Base-by-base conservation (phyloP, 345 rosid species). In the Arabis hirsuta region DNA sequence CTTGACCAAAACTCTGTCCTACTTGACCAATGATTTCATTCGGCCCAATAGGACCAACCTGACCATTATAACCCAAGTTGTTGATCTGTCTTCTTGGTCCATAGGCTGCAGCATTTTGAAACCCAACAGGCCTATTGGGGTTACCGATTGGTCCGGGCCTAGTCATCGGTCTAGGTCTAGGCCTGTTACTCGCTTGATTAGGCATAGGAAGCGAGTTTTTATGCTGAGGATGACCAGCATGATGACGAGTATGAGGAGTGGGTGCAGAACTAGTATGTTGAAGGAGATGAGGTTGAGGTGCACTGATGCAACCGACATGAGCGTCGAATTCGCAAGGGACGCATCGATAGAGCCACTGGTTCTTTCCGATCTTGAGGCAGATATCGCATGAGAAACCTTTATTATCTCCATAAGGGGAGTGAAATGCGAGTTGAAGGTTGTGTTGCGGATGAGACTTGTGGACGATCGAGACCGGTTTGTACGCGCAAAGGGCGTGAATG, bases 291-390 rank as follows among this genome's bases (percentile, higher is more conserved):
- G 55, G 63, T 31, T 62, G 73, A 36, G n/a, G 27, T 42, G 54
- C 32, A 14, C 16, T 46, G 45, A 75, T 47, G 36, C 95, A 88
- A 27, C 72, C 79, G 47, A 88, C 10, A 62, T 86, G 95, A 34
- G 85, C 87, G 34, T 86, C 91, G 14, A 88, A 88, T 65, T 78
- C 82, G 54, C 91, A 88, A 0, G 53, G 43, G 8, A 67, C 48
- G 14, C 95, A 89, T 5, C 84, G 82, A 53, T 87, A 89, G 0
- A 89, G 80, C 95, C 95, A 89, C 13, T 85, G 86, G 38, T 79
- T 79, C 14, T 70, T 59, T 14, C 91, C 90, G 8, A 81, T 31
- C 65, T 58, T 73, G 5, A 48, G 66, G 31, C 91, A 89, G 1
- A 87, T 41, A 26, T 87, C 88, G 43, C 87, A 89, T 0, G 87